Evolutionary conservation across 1,284 basidiomycete genomes (phyloP).

Genomic region (Papiliotrema flavescens): DNA sequence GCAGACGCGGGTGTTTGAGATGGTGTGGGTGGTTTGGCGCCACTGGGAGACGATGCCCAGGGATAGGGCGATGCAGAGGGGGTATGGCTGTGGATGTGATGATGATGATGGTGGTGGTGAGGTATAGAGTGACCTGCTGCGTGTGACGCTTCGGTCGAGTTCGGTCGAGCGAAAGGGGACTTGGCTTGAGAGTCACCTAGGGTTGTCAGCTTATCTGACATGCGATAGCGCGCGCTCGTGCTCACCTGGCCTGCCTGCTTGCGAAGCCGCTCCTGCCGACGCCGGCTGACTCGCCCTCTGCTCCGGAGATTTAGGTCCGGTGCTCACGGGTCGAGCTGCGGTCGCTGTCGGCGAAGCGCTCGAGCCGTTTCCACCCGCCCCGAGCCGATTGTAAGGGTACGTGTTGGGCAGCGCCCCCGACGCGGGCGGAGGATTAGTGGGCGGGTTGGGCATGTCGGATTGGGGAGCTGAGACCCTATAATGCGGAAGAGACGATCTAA

Average conservation of each 20-base stretch:
- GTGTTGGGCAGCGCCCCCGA: neutral
- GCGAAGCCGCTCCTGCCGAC: neutral
- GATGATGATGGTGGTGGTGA: conserved; percentile 1
- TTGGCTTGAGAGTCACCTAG: neutral
- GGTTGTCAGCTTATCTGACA: neutral
- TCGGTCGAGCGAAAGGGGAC: neutral
- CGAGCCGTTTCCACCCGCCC: neutral
- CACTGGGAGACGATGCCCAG: too few relatives aligned
- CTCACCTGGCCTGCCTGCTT: neutral
- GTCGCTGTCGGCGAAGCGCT: neutral
- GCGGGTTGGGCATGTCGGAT: neutral
- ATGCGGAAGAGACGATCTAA: neutral
- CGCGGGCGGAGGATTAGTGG: neutral
- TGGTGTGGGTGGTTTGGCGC: too few relatives aligned
- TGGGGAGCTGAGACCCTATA: neutral
- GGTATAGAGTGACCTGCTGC: neutral
- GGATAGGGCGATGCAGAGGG: neutral
- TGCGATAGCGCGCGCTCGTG: too few relatives aligned
- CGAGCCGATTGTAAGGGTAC: conserved; percentile 1
- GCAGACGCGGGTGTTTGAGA: too few relatives aligned
- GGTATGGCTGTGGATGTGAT: neutral
- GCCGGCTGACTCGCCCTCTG: neutral
- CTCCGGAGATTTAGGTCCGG: neutral
- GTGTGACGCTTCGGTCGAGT: neutral
- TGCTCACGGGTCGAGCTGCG: neutral